These are phyloP conservation scores for Pichia heedii DNA, from an alignment of 805 yeast species.

Conservation along the genomic window DNA sequence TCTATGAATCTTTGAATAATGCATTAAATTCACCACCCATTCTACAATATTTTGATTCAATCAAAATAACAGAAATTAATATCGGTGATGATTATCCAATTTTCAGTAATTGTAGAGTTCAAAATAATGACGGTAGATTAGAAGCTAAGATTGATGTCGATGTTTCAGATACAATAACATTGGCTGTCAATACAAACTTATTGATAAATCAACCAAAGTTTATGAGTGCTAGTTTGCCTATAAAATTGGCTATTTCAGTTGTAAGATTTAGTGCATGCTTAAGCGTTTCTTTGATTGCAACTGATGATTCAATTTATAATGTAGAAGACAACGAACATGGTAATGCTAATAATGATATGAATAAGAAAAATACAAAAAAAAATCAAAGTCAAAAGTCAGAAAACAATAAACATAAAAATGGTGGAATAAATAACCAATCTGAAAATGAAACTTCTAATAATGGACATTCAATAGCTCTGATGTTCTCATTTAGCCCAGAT, in stretches of 20 bases:
- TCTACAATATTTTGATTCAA: slow-evolving; percentile 60
- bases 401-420: slow-evolving; percentile 3
- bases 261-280: slow-evolving; percentile 87
- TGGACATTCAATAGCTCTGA: slow-evolving; percentile 47
- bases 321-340: neutral
- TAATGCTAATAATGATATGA: neutral
- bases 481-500: slow-evolving; percentile 88
- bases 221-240: slow-evolving; percentile 78
- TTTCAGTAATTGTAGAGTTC: slow-evolving; percentile 84
- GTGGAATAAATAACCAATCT: neutral
- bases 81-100: slow-evolving; percentile 95
- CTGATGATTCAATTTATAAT: slow-evolving; percentile 20
- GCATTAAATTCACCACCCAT: slow-evolving; percentile 64
- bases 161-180: slow-evolving; percentile 73
- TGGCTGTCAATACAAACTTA: slow-evolving; percentile 76
- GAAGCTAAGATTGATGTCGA: slow-evolving; percentile 92
- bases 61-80: slow-evolving; percentile 77
- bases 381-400: neutral
- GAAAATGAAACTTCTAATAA: slow-evolving; percentile 2
- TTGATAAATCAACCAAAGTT: slow-evolving; percentile 77
- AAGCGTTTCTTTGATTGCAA: slow-evolving; percentile 58
- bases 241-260: slow-evolving; percentile 74
- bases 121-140: slow-evolving; percentile 38
- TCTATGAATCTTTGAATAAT: slow-evolving; percentile 67
- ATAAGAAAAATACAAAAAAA: neutral